These are phyloP conservation scores for Exserohilum rostratum DNA, from an alignment of 2,329 filamentous ascomycete species.

Conservation along the genomic window DNA sequence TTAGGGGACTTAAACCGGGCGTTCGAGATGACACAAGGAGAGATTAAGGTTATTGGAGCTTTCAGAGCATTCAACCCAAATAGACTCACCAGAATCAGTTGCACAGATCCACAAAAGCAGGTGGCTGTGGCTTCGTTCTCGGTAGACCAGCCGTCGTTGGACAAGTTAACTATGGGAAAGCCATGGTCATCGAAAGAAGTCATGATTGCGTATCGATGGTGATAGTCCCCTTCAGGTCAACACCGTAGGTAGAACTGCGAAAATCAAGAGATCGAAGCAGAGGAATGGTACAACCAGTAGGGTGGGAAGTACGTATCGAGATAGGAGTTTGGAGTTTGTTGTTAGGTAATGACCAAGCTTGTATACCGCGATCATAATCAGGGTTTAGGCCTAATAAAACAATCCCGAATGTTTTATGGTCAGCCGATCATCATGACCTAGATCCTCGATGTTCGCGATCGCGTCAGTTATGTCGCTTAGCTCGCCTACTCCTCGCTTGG, in stretches of 20 bases:
- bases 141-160: neutral
- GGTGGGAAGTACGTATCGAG: neutral
- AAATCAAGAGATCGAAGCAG: neutral
- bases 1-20: neutral
- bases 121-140: neutral
- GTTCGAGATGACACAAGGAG: neutral
- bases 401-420: neutral
- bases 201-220: neutral
- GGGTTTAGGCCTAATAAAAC: neutral
- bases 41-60: neutral
- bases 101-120: neutral
- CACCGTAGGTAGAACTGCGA: neutral
- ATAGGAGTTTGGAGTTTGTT: neutral
- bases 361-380: neutral
- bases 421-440: neutral
- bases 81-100: neutral
- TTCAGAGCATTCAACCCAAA: neutral
- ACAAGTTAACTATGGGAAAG: neutral
- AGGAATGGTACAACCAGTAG: no score
- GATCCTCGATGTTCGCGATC: neutral
- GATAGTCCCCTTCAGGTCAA: neutral
- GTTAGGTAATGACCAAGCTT: neutral
- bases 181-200: neutral
- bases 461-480: neutral
- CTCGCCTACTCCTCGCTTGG: neutral